Base-by-base conservation (phyloP, 305 asterid genomes). In the Fraxinus nigra region DNA sequence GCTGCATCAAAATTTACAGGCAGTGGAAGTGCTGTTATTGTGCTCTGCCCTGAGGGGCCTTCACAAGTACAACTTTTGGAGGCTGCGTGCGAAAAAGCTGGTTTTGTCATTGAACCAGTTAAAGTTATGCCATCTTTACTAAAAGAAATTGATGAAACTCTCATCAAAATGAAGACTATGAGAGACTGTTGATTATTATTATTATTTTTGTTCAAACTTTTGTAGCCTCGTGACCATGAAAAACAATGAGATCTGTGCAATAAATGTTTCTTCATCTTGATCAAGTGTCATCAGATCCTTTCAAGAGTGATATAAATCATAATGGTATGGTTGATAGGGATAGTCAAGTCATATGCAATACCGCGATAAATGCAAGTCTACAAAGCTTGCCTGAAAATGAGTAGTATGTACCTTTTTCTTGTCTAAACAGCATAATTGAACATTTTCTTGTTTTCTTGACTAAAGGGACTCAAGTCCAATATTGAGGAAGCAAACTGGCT, bases 1-100 rank as follows among this genome's bases (percentile, higher is more conserved):
- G 98, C 93, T 63, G 97, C 97, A 67, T 93, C 98, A 28, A 95
- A 95, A 85, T 95, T 95, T 86, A 95, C 98, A 0, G 99, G 99
- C 1, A 94, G 97, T 73, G 98, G 98, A 67, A 97, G 99, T 0
- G 98, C 99, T 2, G 94, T 89, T 8, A 91, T 94, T 10, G 99
- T 87, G 24, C 90, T 86, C 87, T 95, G 98, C 79, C 97, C 98
- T 0, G 84, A 92, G 20, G 98, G 98, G 13, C 85, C 92, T 59
- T 84, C 93, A 9, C 98, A 95, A 84, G 97, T 22, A 75, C 46
- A 88, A 80, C 88, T 85, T 56, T 75, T 95, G 86, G 91, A 95
- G 84, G 95, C 93, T 30, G 97, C 84, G 6, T 93, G 97, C 85
- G 84, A 78, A 38, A 78, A 73, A 20, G 92, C 92, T 72, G 97